Conservation (phyloP, 176 grass and related monocot species). For the Calamus simplicifolius region DNA sequence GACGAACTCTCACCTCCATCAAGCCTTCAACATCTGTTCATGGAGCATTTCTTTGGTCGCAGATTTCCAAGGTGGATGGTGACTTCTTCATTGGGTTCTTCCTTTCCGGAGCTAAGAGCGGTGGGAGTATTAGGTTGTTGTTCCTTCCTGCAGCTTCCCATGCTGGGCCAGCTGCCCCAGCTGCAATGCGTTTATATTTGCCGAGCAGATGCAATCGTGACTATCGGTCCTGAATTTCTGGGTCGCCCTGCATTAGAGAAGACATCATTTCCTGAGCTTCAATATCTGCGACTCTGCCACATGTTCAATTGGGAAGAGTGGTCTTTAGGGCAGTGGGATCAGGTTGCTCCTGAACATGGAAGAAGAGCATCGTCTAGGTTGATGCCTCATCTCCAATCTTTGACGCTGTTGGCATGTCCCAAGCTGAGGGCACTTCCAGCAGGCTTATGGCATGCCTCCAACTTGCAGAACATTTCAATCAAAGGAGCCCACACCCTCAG, state of each 20-base stretch:
- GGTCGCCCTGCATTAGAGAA: background rate
- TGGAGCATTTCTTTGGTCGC: background rate
- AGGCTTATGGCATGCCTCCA: slow-evolving; percentile 4
- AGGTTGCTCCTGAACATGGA: background rate
- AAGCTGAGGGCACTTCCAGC: slow-evolving; percentile 22
- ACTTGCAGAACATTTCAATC: background rate
- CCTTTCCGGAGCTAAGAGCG: background rate
- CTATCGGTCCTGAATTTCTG: slow-evolving; percentile 22
- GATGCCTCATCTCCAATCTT: background rate
- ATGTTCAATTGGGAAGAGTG: slow-evolving; percentile 36
- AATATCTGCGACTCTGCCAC: background rate
- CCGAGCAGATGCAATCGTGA: slow-evolving; percentile 11
- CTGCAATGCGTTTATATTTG: slow-evolving; percentile 15
- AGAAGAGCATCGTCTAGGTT: background rate
- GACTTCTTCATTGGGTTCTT: background rate
- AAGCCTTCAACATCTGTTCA: slow-evolving; percentile 8
- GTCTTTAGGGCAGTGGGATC: slow-evolving; percentile 2
- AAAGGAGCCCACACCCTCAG: background rate
- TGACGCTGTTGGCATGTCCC: background rate
- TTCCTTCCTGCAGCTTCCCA: slow-evolving; percentile 3
- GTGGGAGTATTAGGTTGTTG: too few relatives aligned
- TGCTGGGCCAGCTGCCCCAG: slow-evolving; percentile 20
- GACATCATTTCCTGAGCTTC: slow-evolving; percentile 23
- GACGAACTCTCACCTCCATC: slow-evolving; percentile 18
- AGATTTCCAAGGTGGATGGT: slow-evolving; percentile 9